These are phyloP conservation scores for Termitomyces sp. DNA, from an alignment of 768 basidiomycete genomes.

Conservation along the genomic window DNA sequence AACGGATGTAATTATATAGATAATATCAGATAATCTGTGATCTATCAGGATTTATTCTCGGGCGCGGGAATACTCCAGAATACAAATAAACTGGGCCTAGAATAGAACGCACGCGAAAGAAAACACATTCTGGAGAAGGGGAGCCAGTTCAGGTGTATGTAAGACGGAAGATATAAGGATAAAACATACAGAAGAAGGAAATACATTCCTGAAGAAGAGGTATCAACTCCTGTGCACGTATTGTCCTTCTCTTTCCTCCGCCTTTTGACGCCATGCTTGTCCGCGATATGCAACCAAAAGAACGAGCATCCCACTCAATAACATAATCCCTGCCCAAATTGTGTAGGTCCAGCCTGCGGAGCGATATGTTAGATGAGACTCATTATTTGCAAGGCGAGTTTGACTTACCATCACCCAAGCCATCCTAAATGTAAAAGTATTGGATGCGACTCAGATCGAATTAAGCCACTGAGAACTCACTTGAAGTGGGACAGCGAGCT, in stretches of 20 bases:
- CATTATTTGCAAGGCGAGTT: background rate
- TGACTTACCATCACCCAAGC: conserved; percentile 64
- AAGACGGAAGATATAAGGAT: background rate
- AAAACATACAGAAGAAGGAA: background rate
- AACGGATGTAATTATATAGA: too few relatives aligned
- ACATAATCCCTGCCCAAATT: conserved; percentile 46
- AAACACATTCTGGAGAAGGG: background rate
- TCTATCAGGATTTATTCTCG: background rate
- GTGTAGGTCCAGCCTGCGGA: conserved; percentile 61
- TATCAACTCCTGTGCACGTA: background rate
- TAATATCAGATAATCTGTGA: background rate
- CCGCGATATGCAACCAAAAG: conserved; percentile 58
- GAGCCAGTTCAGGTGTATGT: background rate
- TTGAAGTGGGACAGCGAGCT: conserved; percentile 72
- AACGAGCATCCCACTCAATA: conserved; percentile 47
- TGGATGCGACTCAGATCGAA: background rate
- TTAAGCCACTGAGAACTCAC: conserved; percentile 22
- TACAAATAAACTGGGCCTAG: background rate
- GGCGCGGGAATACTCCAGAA: background rate
- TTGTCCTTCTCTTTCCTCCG: conserved; percentile 35
- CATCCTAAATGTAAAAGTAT: conserved; percentile 31
- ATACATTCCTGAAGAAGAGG: background rate
- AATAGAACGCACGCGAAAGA: too few relatives aligned
- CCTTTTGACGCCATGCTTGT: conserved; percentile 46
- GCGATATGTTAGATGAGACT: background rate